These are phyloP conservation scores for Fusarium sp. DNA, from an alignment of 2,329 filamentous ascomycete genomes.

Conservation along the genomic window DNA sequence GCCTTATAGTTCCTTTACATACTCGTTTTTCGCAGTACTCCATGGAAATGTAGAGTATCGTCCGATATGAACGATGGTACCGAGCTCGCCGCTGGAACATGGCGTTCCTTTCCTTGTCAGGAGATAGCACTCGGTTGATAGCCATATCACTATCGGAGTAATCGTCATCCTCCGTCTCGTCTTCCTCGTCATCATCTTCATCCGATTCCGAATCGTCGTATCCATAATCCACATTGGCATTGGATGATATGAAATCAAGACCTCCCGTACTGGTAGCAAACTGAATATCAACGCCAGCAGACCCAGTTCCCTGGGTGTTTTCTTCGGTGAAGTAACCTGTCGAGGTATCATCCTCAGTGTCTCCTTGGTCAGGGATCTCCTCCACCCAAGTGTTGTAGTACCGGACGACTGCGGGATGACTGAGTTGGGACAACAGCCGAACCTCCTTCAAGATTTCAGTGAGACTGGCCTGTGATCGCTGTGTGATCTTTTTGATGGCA, in stretches of 20 bases:
- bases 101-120: conserved; percentile 51
- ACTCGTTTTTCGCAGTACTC: conserved; percentile 95
- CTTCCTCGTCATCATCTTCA: conserved; percentile 63
- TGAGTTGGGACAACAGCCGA: conserved; percentile 89
- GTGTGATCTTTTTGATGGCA: conserved; percentile 96
- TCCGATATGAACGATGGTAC: conserved; percentile 71
- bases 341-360: conserved; percentile 71
- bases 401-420: conserved; percentile 87
- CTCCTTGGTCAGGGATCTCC: conserved; percentile 69
- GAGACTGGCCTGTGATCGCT: conserved; percentile 82
- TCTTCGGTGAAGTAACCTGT: conserved; percentile 63
- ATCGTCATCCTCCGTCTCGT: conserved; percentile 65
- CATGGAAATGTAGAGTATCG: conserved; percentile 97
- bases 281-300: conserved; percentile 64
- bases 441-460: conserved; percentile 90
- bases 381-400: conserved; percentile 98
- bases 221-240: conserved; percentile 84
- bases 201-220: conserved; percentile 65
- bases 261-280: conserved; percentile 83
- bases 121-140: conserved; percentile 49
- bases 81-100: conserved; percentile 53
- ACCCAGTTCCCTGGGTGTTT: conserved; percentile 57
- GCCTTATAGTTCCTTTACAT: conserved; percentile 50
- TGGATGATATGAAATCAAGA: conserved; percentile 94
- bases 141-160: conserved; percentile 55